phyloP scores from a whole-genome alignment of 2,329 filamentous ascomycete genomes.

The Harringtonia lauricola region DNA sequence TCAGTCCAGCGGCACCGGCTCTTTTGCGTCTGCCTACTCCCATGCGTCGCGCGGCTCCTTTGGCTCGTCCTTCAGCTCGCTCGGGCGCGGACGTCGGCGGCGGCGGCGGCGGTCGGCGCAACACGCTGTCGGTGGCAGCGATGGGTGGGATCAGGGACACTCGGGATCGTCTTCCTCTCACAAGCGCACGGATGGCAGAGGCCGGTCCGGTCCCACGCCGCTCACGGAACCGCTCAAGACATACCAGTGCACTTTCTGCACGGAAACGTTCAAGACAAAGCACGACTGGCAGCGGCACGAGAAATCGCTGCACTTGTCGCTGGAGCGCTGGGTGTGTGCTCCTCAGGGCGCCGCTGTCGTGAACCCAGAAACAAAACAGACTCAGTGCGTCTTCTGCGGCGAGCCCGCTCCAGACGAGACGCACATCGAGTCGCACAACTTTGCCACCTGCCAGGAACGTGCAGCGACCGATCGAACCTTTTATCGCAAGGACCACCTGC shows the following conservation, averaged over 20 bases:
- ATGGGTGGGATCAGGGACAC: background rate
- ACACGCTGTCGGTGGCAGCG: background rate
- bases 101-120: constrained; percentile 34
- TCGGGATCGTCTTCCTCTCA: background rate
- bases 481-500: constrained; percentile 56
- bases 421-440: constrained; percentile 49
- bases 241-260: constrained; percentile 59
- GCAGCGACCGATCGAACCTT: constrained; percentile 50
- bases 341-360: constrained; percentile 44
- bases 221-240: constrained; percentile 38
- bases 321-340: constrained; percentile 55
- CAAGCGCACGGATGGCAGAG: constrained; percentile 20
- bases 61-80: constrained; percentile 36
- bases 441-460: constrained; percentile 56
- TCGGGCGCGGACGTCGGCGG: constrained; percentile 34
- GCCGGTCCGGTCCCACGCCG: constrained; percentile 9
- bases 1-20: constrained; percentile 42
- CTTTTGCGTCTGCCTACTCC: constrained; percentile 48
- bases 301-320: constrained; percentile 53
- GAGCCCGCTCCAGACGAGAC: constrained; percentile 40
- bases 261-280: constrained; percentile 56
- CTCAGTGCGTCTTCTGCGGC: constrained; percentile 50
- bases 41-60: constrained; percentile 46
- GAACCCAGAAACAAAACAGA: constrained; percentile 46
- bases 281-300: constrained; percentile 64